Percentiles rank a stretch among this genome's conserved stretches.
Conservation (phyloP, 148 eudicot species). For the Mesembryanthemum crystallinum region DNA sequence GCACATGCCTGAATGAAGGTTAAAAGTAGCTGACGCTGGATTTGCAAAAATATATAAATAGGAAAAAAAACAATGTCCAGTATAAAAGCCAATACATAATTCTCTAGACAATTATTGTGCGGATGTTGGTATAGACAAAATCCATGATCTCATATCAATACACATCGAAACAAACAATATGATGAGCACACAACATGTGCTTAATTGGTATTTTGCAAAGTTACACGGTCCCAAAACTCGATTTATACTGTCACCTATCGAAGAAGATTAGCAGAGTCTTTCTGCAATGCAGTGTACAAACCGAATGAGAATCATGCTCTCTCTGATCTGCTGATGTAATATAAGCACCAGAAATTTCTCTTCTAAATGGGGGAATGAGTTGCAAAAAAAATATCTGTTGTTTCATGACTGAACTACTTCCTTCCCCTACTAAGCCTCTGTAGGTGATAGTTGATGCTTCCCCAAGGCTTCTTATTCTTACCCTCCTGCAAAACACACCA, state of each 20-base stretch:
- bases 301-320: not conserved
- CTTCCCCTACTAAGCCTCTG: conserved; percentile 79
- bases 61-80: too few relatives aligned
- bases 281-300: not conserved
- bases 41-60: too few relatives aligned
- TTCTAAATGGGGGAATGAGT: not conserved
- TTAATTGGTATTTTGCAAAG: too few relatives aligned
- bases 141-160: too few relatives aligned
- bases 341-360: not conserved
- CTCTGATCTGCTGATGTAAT: not conserved
- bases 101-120: too few relatives aligned
- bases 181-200: too few relatives aligned
- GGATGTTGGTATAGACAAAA: too few relatives aligned
- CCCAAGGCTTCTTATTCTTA: conserved; percentile 57
- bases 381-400: not conserved
- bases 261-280: too few relatives aligned
- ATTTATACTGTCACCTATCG: not conserved
- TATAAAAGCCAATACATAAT: too few relatives aligned
- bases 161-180: too few relatives aligned
- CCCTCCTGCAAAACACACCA: conserved; percentile 42
- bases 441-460: conserved; percentile 78
- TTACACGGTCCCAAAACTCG: not conserved
- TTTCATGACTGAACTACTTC: conserved; percentile 42
- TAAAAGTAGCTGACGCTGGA: too few relatives aligned
- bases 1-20: too few relatives aligned